These are phyloP conservation scores for Fusarium solani-melongenae DNA, from an alignment of 2,329 filamentous ascomycete species.

Conservation along the genomic window DNA sequence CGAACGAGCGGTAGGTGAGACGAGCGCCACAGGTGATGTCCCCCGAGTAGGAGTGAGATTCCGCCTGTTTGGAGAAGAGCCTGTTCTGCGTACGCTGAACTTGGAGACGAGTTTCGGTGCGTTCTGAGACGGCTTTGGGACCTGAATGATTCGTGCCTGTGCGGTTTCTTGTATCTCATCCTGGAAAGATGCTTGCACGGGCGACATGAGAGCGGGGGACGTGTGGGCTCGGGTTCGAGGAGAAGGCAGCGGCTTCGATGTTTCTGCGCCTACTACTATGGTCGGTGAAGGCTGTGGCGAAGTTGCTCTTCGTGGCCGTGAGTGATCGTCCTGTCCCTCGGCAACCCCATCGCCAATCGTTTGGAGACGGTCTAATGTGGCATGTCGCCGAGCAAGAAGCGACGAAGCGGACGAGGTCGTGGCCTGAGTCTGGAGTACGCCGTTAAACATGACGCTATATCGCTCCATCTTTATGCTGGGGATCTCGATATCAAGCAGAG, in stretches of 20 bases:
- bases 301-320: slow-evolving; percentile 56
- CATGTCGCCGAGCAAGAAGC: slow-evolving; percentile 68
- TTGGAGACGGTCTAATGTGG: slow-evolving; percentile 67
- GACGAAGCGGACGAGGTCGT: slow-evolving; percentile 42
- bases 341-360: slow-evolving; percentile 59
- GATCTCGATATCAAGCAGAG: slow-evolving; percentile 79
- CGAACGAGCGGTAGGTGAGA: slow-evolving; percentile 11
- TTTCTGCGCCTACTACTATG: slow-evolving; percentile 49
- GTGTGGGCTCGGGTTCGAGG: slow-evolving; percentile 65
- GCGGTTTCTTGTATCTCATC: slow-evolving; percentile 5
- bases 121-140: slow-evolving; percentile 5
- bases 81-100: slow-evolving; percentile 40
- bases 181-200: slow-evolving; percentile 51
- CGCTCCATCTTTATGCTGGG: slow-evolving; percentile 84
- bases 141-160: slow-evolving; percentile 26
- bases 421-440: slow-evolving; percentile 67
- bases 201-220: slow-evolving; percentile 62
- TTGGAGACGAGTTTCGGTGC: slow-evolving; percentile 38
- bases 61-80: slow-evolving; percentile 16
- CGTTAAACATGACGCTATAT: slow-evolving; percentile 94
- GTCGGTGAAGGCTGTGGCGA: slow-evolving; percentile 59
- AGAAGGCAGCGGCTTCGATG: slow-evolving; percentile 42
- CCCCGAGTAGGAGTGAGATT: slow-evolving; percentile 1
- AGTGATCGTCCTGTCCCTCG: slow-evolving; percentile 50
- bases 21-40: slow-evolving; percentile 21